Evolutionary conservation across 371 early-diverging fungal genomes (phyloP), one percentile per base, ranked within the genome.

Genomic region (Nematocida major): DNA sequence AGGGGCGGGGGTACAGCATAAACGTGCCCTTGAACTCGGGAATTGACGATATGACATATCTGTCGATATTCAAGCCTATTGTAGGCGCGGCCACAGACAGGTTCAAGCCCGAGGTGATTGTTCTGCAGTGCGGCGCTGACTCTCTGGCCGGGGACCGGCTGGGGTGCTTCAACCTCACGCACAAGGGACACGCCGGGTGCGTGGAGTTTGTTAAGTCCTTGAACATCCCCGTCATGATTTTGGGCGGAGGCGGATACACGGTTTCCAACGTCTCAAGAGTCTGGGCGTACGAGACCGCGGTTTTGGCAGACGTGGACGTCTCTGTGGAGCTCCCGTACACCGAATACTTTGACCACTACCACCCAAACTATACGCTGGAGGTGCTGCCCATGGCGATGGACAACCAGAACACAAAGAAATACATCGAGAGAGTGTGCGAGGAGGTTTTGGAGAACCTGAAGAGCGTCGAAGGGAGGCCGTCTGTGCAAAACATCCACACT

Each of bases 261-360:
- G 89, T 92, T 49, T 87, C 90, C 38, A 95, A 95, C 84, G 95
- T 95, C 30, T 88, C 91, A 15, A 86, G 92, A 66, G 89, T 89
- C 80, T 95, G 94, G 95, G 90, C 94, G 2, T 95, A 93, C 81
- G 99, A 99, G 81, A 99, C 99, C 2, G 89, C 92, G 11, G 84
- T 94, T 1, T 87, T 93, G 0, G 88, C 93, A 20, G 94, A 90
- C 39, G 87, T 89, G 63, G 87, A 89, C n/a, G 80, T 92, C 1
- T 1, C 57, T 85, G 89, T 67, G 92, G 90, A 49, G 84, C 94
- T 76, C 93, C 97, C 0, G 82, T 93, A 93, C 81, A 79, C 82
- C 40, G 94, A 94, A 66, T 95, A 94, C 82, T 91, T 89, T 54
- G 92, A 92, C 51, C 91, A 89, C 68, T 93, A 91, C 81, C 88